Percentiles rank a stretch among this genome's conserved stretches.
Conservation (phyloP, 75 land plant genomes). For the Sequoiadendron giganteum region DNA sequence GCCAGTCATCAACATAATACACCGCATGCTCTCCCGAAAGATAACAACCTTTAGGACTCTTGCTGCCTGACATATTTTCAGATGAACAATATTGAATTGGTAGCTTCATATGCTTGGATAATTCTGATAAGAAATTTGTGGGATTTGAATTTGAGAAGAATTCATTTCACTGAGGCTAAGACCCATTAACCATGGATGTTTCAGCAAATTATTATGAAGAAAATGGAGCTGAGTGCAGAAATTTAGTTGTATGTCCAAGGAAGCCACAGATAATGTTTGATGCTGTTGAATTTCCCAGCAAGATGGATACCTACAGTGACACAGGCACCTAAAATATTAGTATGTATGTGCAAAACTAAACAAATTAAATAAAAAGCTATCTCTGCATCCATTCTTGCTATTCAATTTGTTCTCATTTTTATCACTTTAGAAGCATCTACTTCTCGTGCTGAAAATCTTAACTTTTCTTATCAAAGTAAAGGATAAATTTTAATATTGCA, state of each 20-base stretch:
- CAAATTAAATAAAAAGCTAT: background rate
- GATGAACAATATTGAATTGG: slow-evolving; percentile 4
- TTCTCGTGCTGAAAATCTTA: background rate
- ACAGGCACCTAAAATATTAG: slow-evolving; percentile 1
- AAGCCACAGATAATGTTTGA: background rate
- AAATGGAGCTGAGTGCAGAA: background rate
- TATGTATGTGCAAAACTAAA: background rate
- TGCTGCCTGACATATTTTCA: slow-evolving; percentile 2
- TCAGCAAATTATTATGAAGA: background rate
- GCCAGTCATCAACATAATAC: slow-evolving; percentile 21
- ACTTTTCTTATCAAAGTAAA: background rate
- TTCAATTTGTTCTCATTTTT: background rate
- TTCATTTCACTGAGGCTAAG: background rate
- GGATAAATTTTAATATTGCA: background rate
- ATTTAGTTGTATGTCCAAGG: background rate
- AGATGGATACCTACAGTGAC: background rate
- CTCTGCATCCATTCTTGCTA: slow-evolving; percentile 1
- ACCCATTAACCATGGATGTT: background rate
- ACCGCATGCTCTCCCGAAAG: slow-evolving; percentile 21
- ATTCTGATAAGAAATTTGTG: background rate
- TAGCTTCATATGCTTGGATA: background rate
- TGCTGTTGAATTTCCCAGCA: background rate
- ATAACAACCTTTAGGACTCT: slow-evolving; percentile 19
- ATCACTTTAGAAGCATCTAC: background rate
- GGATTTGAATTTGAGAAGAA: background rate